Base-by-base conservation (phyloP, 2,329 filamentous ascomycete species). In the Stachybotrys chartarum region DNA sequence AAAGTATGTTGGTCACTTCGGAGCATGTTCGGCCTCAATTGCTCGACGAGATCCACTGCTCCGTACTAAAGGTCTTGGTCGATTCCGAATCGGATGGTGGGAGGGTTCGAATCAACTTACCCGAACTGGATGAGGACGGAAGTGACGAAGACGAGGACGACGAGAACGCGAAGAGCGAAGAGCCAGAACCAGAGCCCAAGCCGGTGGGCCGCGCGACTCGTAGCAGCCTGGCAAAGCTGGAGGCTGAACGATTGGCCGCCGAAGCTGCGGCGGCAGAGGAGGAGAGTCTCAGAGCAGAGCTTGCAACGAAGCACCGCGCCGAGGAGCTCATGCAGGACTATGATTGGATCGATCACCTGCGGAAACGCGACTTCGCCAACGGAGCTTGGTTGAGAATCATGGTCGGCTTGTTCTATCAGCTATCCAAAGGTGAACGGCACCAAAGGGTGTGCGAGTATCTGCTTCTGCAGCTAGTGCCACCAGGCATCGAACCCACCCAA, bases 331-430 rank as follows among this genome's bases (percentile, higher is more conserved):
- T 95, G 50, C 78, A 75, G 8, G 76, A 83, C 7, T 91, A 87
- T 60, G 83, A 90, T 62, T 99, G 94, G 94, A 84, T 95, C 57
- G 88, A 95, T 54, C 83, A 90, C 59, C 77, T 97, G 24, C 85
- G 86, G 60, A 88, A 88, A 64, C 87, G 93, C 50, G 87, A 96
- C 61, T 96, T 97, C 68, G 79, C 83, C 59, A 83, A 93, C 49
- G 94, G 93, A 55, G 91, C 91, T 18, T 99, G 94, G 94, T 85
- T 97, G 70, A 72, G 91, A 58, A 93, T 97, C 59, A 81, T 97
- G 66, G 86, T 96, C 48, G 94, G 92, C 7, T 76, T 97, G 16
- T 72, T 99, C 16, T 80, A 96, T 68, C 91, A 95, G 62, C 75
- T 97, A 5, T 94, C 91, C 3, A 87, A 88, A 66, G 84, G 86